Evolutionary conservation across 495 filamentous ascomycete species (phyloP).

Genomic region (Peziza echinospora): DNA sequence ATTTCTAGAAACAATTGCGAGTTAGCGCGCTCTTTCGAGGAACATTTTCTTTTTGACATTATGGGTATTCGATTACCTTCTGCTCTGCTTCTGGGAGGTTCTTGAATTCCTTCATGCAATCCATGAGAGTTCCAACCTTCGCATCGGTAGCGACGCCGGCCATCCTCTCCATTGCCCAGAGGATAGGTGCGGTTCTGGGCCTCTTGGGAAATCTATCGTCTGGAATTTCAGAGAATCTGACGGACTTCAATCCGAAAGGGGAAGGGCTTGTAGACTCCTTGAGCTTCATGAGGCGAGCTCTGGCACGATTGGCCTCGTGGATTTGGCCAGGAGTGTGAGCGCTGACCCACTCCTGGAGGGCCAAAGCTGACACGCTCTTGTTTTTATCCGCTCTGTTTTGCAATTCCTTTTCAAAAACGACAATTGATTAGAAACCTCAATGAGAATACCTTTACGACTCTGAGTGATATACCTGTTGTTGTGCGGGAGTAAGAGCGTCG

Average conservation of each 20-base stretch:
- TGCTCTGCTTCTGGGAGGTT: background rate
- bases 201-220: background rate
- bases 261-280: background rate
- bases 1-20: background rate
- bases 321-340: background rate
- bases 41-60: background rate
- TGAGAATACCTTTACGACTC: background rate
- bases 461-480: background rate
- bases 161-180: background rate
- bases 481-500: background rate
- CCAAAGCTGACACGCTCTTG: background rate
- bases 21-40: no score
- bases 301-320: background rate
- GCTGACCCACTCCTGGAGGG: background rate
- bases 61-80: background rate
- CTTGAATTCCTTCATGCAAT: background rate
- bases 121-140: background rate
- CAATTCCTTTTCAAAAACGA: background rate
- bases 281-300: background rate
- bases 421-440: background rate
- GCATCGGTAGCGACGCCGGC: background rate
- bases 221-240: background rate
- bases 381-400: background rate
- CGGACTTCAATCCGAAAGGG: background rate
- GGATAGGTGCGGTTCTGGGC: background rate